phyloP scores from a whole-genome alignment of 2,329 filamentous ascomycete genomes.

The Fusarium denticulatum region DNA sequence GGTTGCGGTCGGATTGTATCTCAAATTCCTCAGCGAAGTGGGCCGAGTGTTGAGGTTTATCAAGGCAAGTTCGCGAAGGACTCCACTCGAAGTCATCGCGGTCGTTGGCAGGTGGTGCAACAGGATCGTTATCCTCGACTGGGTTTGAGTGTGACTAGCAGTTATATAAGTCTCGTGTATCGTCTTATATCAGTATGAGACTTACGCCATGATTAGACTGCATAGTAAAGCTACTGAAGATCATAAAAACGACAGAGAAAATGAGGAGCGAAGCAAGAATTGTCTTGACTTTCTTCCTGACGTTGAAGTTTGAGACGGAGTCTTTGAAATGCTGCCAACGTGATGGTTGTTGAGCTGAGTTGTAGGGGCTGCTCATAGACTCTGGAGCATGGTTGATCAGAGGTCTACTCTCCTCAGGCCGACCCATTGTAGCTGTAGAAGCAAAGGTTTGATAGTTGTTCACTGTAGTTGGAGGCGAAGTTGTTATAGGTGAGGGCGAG shows the following conservation, averaged over 20 bases:
- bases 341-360: constrained; percentile 33
- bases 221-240: constrained; percentile 40
- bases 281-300: constrained; percentile 45
- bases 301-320: constrained; percentile 19
- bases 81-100: constrained; percentile 42
- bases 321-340: constrained; percentile 46
- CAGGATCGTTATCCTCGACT: constrained; percentile 36
- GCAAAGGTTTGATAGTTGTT: constrained; percentile 58
- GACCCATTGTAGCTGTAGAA: constrained; percentile 52
- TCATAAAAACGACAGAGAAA: constrained; percentile 46
- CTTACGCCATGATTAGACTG: constrained; percentile 43
- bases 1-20: constrained; percentile 48
- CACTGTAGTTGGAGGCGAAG: constrained; percentile 46
- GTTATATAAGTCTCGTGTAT: neutral
- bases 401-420: constrained; percentile 53
- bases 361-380: constrained; percentile 55
- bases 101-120: constrained; percentile 37
- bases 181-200: too few relatives aligned
- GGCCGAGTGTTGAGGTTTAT: constrained; percentile 9
- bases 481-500: constrained; percentile 52
- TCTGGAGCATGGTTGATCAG: constrained; percentile 56
- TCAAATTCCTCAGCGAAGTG: constrained; percentile 14
- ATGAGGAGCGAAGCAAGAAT: constrained; percentile 47
- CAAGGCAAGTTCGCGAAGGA: constrained; percentile 40
- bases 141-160: constrained; percentile 29